These are phyloP conservation scores for Powellomyces hirtus DNA, from an alignment of 192 early-diverging fungal genomes.

Conservation along the genomic window DNA sequence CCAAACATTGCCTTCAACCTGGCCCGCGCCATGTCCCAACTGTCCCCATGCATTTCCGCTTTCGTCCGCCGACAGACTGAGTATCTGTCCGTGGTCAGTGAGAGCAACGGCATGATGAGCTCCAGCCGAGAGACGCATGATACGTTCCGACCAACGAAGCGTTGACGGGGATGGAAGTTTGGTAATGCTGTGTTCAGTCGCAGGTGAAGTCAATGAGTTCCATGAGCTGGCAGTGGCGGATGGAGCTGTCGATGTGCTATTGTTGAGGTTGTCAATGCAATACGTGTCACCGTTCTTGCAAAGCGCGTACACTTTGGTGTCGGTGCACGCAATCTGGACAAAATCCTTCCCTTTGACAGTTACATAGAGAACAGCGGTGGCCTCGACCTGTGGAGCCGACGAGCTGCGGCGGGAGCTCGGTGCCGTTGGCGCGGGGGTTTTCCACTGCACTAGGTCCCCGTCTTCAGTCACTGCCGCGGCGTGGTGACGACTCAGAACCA, in stretches of 20 bases:
- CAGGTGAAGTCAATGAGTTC: background rate
- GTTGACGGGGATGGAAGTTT: background rate
- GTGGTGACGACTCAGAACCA: conserved; percentile 9
- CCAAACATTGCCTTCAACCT: background rate
- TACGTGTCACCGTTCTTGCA: conserved; percentile 7
- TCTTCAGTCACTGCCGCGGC: conserved; percentile 18
- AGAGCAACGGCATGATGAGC: conserved; percentile 32
- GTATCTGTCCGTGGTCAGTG: conserved; percentile 27
- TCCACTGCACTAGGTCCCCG: conserved; percentile 25
- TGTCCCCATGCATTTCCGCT: too few species aligned
- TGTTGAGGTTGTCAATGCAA: background rate
- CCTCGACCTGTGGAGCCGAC: background rate
- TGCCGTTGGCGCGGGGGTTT: background rate
- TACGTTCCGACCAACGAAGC: background rate
- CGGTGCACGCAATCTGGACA: conserved; percentile 23
- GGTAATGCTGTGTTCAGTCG: background rate
- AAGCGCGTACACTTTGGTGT: conserved; percentile 15
- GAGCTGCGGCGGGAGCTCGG: background rate
- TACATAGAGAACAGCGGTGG: background rate
- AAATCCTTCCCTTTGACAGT: conserved; percentile 22
- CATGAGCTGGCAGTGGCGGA: background rate
- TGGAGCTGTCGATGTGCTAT: background rate
- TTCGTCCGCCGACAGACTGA: background rate
- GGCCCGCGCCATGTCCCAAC: too few species aligned
- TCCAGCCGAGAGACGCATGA: conserved; percentile 32